Percentiles rank a stretch among this genome's conserved stretches.
Conservation (phyloP, 192 early-diverging fungal species). For the Podila clonocystis region DNA sequence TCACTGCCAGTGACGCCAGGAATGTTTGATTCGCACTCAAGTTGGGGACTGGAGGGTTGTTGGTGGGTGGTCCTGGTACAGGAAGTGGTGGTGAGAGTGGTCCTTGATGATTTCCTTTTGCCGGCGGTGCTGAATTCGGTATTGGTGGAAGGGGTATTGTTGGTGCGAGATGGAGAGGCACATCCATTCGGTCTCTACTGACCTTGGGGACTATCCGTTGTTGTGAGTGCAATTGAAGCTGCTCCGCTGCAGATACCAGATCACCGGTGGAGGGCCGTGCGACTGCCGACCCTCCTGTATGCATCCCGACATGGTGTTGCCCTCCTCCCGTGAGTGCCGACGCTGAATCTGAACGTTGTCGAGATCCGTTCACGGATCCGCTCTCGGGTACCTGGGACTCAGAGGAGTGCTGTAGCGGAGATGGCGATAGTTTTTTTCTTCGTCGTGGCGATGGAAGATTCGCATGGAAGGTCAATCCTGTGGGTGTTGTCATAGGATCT, state of each 20-base stretch:
- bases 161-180: background rate
- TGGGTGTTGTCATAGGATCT: background rate
- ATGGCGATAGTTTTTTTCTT: background rate
- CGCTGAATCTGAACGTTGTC: background rate
- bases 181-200: background rate
- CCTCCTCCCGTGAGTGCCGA: background rate
- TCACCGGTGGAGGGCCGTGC: background rate
- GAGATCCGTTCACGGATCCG: background rate
- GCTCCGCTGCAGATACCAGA: slow-evolving; percentile 11
- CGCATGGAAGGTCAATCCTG: background rate
- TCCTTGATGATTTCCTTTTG: background rate
- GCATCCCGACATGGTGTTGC: background rate
- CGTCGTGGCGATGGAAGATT: background rate
- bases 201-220: background rate
- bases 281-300: background rate
- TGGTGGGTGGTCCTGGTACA: background rate
- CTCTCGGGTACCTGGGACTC: background rate
- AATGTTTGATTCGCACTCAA: background rate
- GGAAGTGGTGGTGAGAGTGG: background rate
- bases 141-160: background rate
- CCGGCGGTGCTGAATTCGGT: background rate
- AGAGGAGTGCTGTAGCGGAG: background rate
- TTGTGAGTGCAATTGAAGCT: slow-evolving; percentile 6
- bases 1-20: background rate
- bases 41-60: background rate